Base-by-base conservation (phyloP, 805 yeast genomes). In the Candida loeiensis region DNA sequence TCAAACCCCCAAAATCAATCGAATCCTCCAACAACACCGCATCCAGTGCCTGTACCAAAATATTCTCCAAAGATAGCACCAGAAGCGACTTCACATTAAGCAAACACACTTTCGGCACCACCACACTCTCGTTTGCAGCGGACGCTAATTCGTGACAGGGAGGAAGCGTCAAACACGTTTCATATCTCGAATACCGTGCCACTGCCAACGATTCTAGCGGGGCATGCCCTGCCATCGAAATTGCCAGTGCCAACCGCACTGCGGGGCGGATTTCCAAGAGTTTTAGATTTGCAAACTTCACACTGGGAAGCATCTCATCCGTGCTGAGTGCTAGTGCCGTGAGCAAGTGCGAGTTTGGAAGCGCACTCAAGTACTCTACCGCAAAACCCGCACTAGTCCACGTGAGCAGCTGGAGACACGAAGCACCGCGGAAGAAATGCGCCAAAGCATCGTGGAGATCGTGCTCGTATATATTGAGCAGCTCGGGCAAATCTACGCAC, bases 401-500 rank as follows among this genome's bases (percentile, higher is more conserved):
- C 32, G 55, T 51, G 33, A 59, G 51, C 41, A 66, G 69, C 36
- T 44, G 48, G 37, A 58, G 54, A 41, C 48, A 46, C 9, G 31
- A 29, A 39, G 69, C 45, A 1, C 45, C 47, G 1, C 32, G 35
- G 37, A 72, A 59, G 22, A 62, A 63, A 4, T 42, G 38, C 4
- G 46, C 36, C 6, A 73, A 51, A 25, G 39, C 47, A 21, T 45
- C 46, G 18, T 56, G 52, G 29, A 64, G 51, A 4, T 58, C 59
- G 20, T 52, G 45, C 35, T 70, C 71, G 41, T 58, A 57, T 0
- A 62, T 53, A 30, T 64, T 62, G 19, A 70, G 58, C 17, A 72
- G 66, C 44, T 71, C 74, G 0, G 77, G 78, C 4, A 74, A 46
- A 17, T 54, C 51, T 2, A 64, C 49, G 36, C 69, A 59, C 34